Evolutionary conservation across 805 yeast genomes (phyloP).

Genomic region (Metschnikowia bowlesiae): DNA sequence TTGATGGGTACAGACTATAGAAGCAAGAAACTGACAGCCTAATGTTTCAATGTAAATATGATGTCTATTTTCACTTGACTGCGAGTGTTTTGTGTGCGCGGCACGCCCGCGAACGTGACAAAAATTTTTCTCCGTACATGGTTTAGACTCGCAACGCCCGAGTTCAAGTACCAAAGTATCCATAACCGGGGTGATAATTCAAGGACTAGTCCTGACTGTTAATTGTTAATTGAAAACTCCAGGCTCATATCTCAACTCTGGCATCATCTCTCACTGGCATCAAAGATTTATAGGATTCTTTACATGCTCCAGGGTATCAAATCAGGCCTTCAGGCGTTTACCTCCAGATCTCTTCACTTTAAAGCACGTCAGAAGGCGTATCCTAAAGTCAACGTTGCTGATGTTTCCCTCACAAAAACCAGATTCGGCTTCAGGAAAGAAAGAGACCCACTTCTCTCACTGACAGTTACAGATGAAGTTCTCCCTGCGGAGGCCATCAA

Average conservation of each 20-base stretch:
- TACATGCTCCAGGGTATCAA: conserved; percentile 3
- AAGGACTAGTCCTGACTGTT: neutral
- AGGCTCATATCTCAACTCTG: neutral
- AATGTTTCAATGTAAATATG: neutral
- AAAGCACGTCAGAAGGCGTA: conserved; percentile 29
- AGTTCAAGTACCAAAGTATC: neutral
- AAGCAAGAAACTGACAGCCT: conserved; percentile 3
- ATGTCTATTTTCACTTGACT: neutral
- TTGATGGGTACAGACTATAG: conserved; percentile 3
- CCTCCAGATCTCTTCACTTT: conserved; percentile 23
- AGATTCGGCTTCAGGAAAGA: conserved; percentile 37
- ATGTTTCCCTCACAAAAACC: conserved; percentile 36
- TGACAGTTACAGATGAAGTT: conserved; percentile 36
- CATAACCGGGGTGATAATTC: neutral
- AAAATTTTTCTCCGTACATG: conserved; percentile 6
- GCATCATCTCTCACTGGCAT: neutral
- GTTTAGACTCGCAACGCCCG: neutral
- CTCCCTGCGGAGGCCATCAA: conserved; percentile 36
- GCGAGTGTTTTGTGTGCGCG: conserved; percentile 5
- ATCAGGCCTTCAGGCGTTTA: conserved; percentile 1
- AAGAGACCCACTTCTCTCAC: conserved; percentile 37
- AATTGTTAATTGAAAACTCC: too few relatives aligned
- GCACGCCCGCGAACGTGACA: conserved; percentile 10
- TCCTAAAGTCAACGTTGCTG: conserved; percentile 37
- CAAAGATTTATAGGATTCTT: neutral